phyloP scores from a whole-genome alignment of 2,329 filamentous ascomycete species.

The Stagonosporopsis vannaccii region DNA sequence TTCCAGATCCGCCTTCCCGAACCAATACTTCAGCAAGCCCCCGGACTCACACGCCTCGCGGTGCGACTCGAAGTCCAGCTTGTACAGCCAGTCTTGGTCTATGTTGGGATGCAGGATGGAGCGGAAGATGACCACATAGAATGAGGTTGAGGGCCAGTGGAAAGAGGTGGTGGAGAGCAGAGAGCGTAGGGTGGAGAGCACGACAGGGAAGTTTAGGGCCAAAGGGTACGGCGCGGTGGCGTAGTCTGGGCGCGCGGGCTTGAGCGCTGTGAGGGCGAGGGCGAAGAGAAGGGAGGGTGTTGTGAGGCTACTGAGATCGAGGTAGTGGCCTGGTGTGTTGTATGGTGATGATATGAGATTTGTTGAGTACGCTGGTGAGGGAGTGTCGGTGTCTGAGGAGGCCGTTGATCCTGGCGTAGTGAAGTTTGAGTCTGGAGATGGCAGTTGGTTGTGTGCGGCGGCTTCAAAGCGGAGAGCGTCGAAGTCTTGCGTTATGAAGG shows the following conservation, averaged over 20 bases:
- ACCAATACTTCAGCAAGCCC: constrained; percentile 93
- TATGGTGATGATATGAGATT: constrained; percentile 78
- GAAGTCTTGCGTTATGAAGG: constrained; percentile 40
- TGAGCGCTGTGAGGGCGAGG: constrained; percentile 71
- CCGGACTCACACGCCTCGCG: constrained; percentile 80
- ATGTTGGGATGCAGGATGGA: constrained; percentile 73
- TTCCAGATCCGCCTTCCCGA: constrained; percentile 70
- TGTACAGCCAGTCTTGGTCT: constrained; percentile 71
- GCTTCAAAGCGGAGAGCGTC: constrained; percentile 45
- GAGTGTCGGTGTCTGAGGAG: background rate
- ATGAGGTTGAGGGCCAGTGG: constrained; percentile 68
- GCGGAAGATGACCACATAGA: constrained; percentile 87
- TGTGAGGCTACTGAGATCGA: constrained; percentile 74
- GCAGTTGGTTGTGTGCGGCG: constrained; percentile 40
- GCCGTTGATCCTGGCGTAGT: background rate
- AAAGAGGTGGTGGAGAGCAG: constrained; percentile 58
- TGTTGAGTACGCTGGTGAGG: constrained; percentile 27
- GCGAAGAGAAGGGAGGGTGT: constrained; percentile 73
- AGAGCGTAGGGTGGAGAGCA: constrained; percentile 65
- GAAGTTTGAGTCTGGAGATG: background rate
- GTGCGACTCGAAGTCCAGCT: constrained; percentile 80
- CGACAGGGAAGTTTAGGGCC: constrained; percentile 77
- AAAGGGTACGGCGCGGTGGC: constrained; percentile 76
- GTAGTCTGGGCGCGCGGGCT: constrained; percentile 72
- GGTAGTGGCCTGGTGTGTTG: constrained; percentile 71